Evolutionary conservation across 2,329 filamentous ascomycete species (phyloP).

Genomic region (Aspergillus pseudotamarii): DNA sequence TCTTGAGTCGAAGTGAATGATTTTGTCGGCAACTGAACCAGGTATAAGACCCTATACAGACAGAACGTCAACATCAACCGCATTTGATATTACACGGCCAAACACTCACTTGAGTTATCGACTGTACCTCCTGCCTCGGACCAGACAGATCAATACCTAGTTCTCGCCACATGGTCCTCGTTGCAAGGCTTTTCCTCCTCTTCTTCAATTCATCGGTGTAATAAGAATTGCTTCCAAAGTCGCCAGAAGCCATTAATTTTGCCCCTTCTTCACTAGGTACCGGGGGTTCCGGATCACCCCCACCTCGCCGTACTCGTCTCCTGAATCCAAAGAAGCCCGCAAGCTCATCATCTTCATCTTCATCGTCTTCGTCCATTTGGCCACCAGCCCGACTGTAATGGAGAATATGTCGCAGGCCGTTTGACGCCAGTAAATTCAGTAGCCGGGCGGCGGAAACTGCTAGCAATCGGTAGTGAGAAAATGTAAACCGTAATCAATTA

Average conservation of each 20-base stretch:
- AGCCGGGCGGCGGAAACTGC: constrained; percentile 48
- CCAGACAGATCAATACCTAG: constrained; percentile 67
- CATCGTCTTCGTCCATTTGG: constrained; percentile 31
- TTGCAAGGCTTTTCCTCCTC: constrained; percentile 63
- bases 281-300: constrained; percentile 68
- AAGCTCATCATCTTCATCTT: constrained; percentile 35
- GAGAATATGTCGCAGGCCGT: constrained; percentile 58
- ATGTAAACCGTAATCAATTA: neutral
- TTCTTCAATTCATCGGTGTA: constrained; percentile 54
- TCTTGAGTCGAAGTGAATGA: constrained; percentile 81
- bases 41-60: constrained; percentile 72
- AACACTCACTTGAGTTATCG: constrained; percentile 67
- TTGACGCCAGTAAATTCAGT: constrained; percentile 57
- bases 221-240: constrained; percentile 72
- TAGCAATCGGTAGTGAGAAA: neutral
- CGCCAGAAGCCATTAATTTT: constrained; percentile 78
- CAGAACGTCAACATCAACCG: constrained; percentile 1
- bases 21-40: constrained; percentile 74
- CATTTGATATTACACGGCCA: neutral
- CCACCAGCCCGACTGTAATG: constrained; percentile 32
- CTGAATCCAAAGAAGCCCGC: constrained; percentile 44
- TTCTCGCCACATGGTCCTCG: constrained; percentile 78
- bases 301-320: constrained; percentile 48
- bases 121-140: constrained; percentile 62
- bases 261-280: constrained; percentile 77